Percentiles rank a stretch among this genome's conserved stretches.
Conservation (phyloP, 202 grass and related monocot genomes). For the Brachypodium distachyon region DNA sequence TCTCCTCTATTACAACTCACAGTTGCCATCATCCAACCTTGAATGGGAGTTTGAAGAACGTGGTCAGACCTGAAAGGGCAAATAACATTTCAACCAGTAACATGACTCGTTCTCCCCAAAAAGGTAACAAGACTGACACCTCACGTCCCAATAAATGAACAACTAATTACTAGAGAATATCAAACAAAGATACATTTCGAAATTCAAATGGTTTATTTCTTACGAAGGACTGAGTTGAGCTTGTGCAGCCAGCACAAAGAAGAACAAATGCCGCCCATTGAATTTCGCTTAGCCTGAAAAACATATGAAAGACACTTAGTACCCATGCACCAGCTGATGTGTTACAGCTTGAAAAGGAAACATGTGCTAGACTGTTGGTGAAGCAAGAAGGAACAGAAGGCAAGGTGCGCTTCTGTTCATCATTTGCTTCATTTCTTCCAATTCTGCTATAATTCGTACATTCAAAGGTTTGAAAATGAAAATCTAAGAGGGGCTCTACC, state of each 20-base stretch:
- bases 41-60: slow-evolving; percentile 71
- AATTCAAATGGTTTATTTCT: slow-evolving; percentile 22
- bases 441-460: neutral
- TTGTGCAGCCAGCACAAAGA: slow-evolving; percentile 76
- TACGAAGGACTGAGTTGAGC: slow-evolving; percentile 89
- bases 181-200: too few relatives aligned
- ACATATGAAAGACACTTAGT: neutral
- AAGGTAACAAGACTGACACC: too few relatives aligned
- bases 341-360: neutral
- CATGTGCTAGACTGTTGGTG: neutral
- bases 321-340: neutral
- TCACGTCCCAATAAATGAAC: neutral
- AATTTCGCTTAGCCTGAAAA: slow-evolving; percentile 74
- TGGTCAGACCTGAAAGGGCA: slow-evolving; percentile 47
- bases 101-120: neutral
- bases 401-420: neutral
- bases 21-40: slow-evolving; percentile 87
- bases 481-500: neutral
- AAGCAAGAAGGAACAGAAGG: neutral
- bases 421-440: neutral
- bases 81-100: neutral
- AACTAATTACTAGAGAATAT: neutral
- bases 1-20: slow-evolving; percentile 31
- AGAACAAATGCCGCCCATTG: slow-evolving; percentile 95
- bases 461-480: neutral